phyloP scores from a whole-genome alignment of 176 grass and related monocot species.

The Bothriochloa decipiens region DNA sequence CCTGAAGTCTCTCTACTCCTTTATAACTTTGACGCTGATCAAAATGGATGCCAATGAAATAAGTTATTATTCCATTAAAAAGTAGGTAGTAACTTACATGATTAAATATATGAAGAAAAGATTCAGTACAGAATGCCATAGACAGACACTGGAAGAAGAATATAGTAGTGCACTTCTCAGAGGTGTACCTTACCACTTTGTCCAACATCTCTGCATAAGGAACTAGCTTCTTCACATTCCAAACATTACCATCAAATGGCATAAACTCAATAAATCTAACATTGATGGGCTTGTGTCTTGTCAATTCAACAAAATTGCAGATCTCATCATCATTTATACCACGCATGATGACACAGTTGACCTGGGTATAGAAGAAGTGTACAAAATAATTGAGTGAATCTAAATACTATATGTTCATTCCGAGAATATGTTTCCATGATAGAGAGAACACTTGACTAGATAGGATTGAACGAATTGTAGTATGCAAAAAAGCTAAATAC shows the following conservation, averaged over 20 bases:
- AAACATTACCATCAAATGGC: constrained; percentile 99
- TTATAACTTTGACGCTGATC: constrained; percentile 66
- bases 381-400: not conserved
- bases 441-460: not conserved
- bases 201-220: constrained; percentile 90
- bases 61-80: not conserved
- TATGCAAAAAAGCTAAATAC: constrained; percentile 40
- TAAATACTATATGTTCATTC: not conserved
- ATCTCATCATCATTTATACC: constrained; percentile 96
- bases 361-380: constrained; percentile 43
- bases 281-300: constrained; percentile 80
- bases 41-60: constrained; percentile 26
- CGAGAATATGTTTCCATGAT: constrained; percentile 19
- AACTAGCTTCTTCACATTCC: constrained; percentile 95
- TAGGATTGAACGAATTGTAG: constrained; percentile 4
- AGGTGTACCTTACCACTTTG: constrained; percentile 91
- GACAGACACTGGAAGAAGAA: constrained; percentile 13
- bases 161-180: constrained; percentile 32
- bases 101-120: constrained; percentile 30
- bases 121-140: not conserved
- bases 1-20: constrained; percentile 80
- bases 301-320: constrained; percentile 88
- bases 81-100: constrained; percentile 25
- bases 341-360: constrained; percentile 96
- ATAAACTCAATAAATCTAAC: constrained; percentile 99